These are phyloP conservation scores for Aspergillus fructus DNA, from an alignment of 2,329 filamentous ascomycete genomes.

Conservation along the genomic window DNA sequence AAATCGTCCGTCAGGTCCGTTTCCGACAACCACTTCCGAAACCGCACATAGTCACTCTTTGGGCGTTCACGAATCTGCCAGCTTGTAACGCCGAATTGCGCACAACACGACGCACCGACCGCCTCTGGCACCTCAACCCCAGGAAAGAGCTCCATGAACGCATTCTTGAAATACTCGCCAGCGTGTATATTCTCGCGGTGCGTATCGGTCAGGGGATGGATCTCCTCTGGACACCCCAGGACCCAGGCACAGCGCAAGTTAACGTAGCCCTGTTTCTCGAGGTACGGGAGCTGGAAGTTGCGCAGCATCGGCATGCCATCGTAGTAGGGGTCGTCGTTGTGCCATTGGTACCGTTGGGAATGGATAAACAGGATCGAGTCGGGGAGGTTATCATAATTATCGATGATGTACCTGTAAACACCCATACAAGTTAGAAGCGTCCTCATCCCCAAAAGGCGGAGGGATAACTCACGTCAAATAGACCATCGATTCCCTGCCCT, in stretches of 20 bases:
- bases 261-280: slow-evolving; percentile 52
- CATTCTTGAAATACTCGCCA: slow-evolving; percentile 49
- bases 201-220: slow-evolving; percentile 46
- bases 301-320: slow-evolving; percentile 51
- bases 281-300: slow-evolving; percentile 49
- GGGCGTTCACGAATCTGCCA: slow-evolving; percentile 48
- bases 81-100: slow-evolving; percentile 54
- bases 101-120: slow-evolving; percentile 55
- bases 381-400: slow-evolving; percentile 42
- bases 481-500: slow-evolving; percentile 46
- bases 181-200: slow-evolving; percentile 49
- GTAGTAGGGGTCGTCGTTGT: slow-evolving; percentile 55
- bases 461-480: slow-evolving; percentile 41
- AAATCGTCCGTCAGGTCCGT: slow-evolving; percentile 50
- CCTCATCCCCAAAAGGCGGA: background rate
- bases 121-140: slow-evolving; percentile 38
- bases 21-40: slow-evolving; percentile 49
- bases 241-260: slow-evolving; percentile 56
- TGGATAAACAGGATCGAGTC: slow-evolving; percentile 44
- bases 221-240: slow-evolving; percentile 53
- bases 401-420: slow-evolving; percentile 40
- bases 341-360: slow-evolving; percentile 43
- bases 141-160: slow-evolving; percentile 52
- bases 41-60: slow-evolving; percentile 50
- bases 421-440: background rate